Evolutionary conservation across 2,329 filamentous ascomycete species (phyloP), one percentile per base, ranked within the genome.

Genomic region (Didymella keratinophila): DNA sequence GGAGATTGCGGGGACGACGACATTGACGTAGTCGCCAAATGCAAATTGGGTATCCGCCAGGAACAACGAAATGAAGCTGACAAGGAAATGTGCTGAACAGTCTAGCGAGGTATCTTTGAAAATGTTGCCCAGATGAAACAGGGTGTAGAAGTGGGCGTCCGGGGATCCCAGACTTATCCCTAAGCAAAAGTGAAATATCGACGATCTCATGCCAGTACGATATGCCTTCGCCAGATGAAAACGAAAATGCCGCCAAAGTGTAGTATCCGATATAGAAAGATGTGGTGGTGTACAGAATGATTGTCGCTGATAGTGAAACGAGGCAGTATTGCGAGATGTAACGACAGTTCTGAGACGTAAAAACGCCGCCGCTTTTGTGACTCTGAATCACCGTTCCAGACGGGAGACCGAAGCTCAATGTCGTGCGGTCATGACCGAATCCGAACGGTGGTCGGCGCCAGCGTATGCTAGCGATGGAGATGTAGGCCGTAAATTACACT

Each of bases 11-110:
- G 51, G 45, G 58, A 54, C 46, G 51, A 63, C 56, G 25, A 37
- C 41, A 4, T 43, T 45, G 11, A 68, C 67, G 57, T 67, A 63
- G 52, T 72, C 63, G 70, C 71, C 68, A 74, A 74, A 73, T 71
- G 66, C 70, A 73, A 71, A 69, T 66, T 68, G 69, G 71, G 71
- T 74, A 74, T 74, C 68, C 71, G 72, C 70, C 70, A 56, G 57
- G 57, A 60, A 60, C 39, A 67, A 69, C 46, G 64, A 68, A 66
- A 65, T 54, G 56, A 62, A 69, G 60, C 55, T 52, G 58, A 67
- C 61, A 59, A 66, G 65, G 68, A 58, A 71, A 70, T 57, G 27
- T 53, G 54, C 61, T 55, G 57, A 47, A 58, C 66, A 58, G 65
- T 72, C 71, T 74, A 74, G 66, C 64, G 61, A 71, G 69, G 67